Conservation (phyloP, 352 stramenopile species). For the Phytophthora megakarya region DNA sequence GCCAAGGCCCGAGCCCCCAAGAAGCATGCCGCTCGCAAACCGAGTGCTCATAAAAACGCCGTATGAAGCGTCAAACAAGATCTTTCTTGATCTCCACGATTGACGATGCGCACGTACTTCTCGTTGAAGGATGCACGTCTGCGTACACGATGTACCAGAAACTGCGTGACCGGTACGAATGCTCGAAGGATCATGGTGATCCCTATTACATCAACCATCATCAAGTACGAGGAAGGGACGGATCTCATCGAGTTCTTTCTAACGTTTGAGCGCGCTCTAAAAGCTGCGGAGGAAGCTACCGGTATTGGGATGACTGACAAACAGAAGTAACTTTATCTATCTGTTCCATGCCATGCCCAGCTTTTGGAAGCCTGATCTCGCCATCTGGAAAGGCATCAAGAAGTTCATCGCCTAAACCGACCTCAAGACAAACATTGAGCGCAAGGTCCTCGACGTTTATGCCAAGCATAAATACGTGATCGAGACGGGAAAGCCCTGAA, state of each 20-base stretch:
- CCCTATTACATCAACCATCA: constrained; percentile 1
- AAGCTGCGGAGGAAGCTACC: neutral
- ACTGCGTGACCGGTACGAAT: constrained; percentile 23
- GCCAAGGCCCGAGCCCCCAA: neutral
- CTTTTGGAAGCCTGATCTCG: constrained; percentile 13
- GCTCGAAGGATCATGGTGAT: constrained; percentile 12
- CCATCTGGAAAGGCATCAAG: constrained; percentile 8
- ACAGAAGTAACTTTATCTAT: constrained; percentile 20
- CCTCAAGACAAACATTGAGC: constrained; percentile 1
- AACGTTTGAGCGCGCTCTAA: constrained; percentile 8
- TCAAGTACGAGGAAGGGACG: constrained; percentile 23
- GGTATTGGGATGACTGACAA: constrained; percentile 8
- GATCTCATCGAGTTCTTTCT: constrained; percentile 23
- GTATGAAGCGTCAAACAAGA: constrained; percentile 1
- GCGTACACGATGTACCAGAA: constrained; percentile 23
- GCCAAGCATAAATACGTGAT: constrained; percentile 6
- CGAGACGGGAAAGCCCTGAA: constrained; percentile 5
- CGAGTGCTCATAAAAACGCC: constrained; percentile 3
- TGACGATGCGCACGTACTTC: constrained; percentile 8
- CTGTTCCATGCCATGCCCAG: constrained; percentile 11
- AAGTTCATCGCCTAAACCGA: too few species aligned
- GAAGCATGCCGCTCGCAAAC: neutral
- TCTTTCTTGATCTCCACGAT: constrained; percentile 16
- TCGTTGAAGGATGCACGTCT: constrained; percentile 6
- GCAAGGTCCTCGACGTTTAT: constrained; percentile 6